Evolutionary conservation across 306 rosid species (phyloP).

Genomic region (Oxytropis ochrocephala): DNA sequence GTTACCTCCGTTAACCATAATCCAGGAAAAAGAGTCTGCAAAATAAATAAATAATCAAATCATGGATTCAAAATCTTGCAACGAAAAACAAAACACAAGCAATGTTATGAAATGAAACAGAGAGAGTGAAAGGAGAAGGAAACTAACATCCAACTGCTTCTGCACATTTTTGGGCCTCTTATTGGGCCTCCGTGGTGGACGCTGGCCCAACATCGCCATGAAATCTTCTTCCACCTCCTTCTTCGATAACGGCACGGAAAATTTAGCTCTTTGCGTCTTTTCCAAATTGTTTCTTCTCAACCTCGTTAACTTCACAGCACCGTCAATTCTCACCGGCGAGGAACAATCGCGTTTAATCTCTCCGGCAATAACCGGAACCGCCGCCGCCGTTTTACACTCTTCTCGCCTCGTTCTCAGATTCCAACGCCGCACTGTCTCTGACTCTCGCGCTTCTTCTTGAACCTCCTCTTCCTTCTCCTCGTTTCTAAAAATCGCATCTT

Average conservation of each 20-base stretch:
- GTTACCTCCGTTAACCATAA: constrained; percentile 7
- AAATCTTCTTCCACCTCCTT: constrained; percentile 71
- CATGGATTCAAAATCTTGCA: background rate
- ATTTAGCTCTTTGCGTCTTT: constrained; percentile 30
- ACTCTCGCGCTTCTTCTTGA: background rate
- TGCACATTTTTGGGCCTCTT: no score
- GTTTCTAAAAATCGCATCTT: constrained; percentile 39
- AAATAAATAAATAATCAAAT: background rate
- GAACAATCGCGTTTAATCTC: background rate
- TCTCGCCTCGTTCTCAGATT: background rate
- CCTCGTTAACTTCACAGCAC: background rate
- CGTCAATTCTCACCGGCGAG: background rate
- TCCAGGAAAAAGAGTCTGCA: background rate
- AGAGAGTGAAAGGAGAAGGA: background rate
- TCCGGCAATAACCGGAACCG: background rate
- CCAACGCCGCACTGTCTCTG: background rate
- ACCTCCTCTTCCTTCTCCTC: background rate
- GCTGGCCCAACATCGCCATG: constrained; percentile 37
- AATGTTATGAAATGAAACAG: no score
- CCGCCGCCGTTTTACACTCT: background rate
- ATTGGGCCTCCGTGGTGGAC: constrained; percentile 27
- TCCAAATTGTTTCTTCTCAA: background rate
- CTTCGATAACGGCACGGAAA: constrained; percentile 37
- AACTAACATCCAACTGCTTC: no score
- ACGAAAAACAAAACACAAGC: background rate